Conservation (phyloP, 306 rosid genomes). For the Heteromeles arbutifolia region DNA sequence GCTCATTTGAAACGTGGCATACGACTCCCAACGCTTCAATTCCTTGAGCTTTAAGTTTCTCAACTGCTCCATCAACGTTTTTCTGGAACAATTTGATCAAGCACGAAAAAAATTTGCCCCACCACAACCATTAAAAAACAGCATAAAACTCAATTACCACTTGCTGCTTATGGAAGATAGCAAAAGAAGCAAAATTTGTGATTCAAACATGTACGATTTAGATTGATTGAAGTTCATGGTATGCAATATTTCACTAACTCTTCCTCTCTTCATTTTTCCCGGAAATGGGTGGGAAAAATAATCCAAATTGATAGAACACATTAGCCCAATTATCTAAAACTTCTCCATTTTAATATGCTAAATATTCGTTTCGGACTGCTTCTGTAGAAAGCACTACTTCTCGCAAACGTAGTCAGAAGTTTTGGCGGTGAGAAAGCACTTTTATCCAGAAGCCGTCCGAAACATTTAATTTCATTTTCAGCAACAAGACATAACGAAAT, state of each 20-base stretch:
- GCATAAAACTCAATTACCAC: not conserved
- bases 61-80: constrained; percentile 86
- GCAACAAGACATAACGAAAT: not conserved
- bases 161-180: not conserved
- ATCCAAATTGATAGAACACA: not conserved
- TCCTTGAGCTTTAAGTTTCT: constrained; percentile 61
- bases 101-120: not conserved
- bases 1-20: constrained; percentile 76
- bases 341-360: not conserved
- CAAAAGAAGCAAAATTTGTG: not conserved
- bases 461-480: not conserved
- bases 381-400: too few relatives aligned
- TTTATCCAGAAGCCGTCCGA: too few relatives aligned
- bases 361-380: not conserved
- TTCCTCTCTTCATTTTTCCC: not conserved
- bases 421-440: too few relatives aligned
- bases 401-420: too few relatives aligned
- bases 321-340: not conserved
- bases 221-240: not conserved
- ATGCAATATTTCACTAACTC: not conserved
- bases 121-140: not conserved
- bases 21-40: constrained; percentile 65
- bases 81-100: constrained; percentile 39
- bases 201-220: not conserved
- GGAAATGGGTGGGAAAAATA: not conserved